Evolutionary conservation across 2,329 filamentous ascomycete genomes (phyloP), one percentile per base, ranked within the genome.

Genomic region (Cadophora luteo-olivacea): DNA sequence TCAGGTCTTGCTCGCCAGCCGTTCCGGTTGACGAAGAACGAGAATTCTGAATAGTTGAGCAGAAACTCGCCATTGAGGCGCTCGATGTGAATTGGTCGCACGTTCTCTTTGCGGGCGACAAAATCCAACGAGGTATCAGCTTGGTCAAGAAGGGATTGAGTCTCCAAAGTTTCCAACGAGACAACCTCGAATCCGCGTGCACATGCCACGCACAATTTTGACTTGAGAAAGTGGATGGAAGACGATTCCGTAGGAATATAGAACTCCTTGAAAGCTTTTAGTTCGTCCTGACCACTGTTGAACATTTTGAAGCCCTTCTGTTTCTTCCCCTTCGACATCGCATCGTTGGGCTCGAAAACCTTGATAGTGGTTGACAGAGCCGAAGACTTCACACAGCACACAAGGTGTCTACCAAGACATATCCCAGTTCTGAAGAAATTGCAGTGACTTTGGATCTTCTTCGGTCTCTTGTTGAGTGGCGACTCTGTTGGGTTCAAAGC

Each of bases 381-480:
- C 22, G 92, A 95, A 51, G 93, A 97, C 83, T 97, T 98, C 77
- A 98, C 96, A 74, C 93, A 97, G 81, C 95, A 98, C 36, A 99
- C 96, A 65, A 99, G 85, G 78, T 98, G 96, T 70, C 96, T 89
- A 41, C 96, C 94, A 69, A 97, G 86, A 78, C 96, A 98, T 76
- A 97, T 97, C 49, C 96, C 96, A 22, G 94, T 92, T 82, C 97
- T 97, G 89, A 99, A 99, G 83, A 98, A 99, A 80, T 95, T 97
- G 80, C 95, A 97, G 81, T 97, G 94, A 75, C 92, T 97, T 80
- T 94, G 92, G 72, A 99, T 98, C 84, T 97, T 97, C 84, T 96
- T 95, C 9, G 94, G 93, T 52, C 94, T 89, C 80, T 96, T 97
- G 19, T 89, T 89, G 66, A 94, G 84, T 41, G 92, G 87, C 63